These are phyloP conservation scores for Fraxinus americana DNA, from an alignment of 257 asterid genomes.

Conservation along the genomic window DNA sequence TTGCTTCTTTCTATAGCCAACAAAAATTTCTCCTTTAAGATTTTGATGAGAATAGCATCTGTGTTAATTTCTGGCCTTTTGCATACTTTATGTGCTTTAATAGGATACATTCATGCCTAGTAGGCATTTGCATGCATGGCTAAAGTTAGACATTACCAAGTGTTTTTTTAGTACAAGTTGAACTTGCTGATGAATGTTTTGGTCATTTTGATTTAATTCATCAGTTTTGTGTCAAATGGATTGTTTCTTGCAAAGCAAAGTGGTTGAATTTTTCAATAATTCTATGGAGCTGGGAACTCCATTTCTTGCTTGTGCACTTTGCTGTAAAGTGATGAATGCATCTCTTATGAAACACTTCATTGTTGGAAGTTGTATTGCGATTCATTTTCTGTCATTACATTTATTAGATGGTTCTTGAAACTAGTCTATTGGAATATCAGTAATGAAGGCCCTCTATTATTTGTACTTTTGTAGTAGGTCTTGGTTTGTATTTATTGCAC, in stretches of 20 bases:
- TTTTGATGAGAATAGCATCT: not conserved
- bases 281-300: not conserved
- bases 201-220: not conserved
- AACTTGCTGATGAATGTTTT: not conserved
- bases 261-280: not conserved
- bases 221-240: too few relatives aligned
- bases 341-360: not conserved
- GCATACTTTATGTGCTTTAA: not conserved
- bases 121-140: not conserved
- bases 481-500: not conserved
- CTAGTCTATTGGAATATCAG: not conserved
- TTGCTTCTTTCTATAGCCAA: too few relatives aligned
- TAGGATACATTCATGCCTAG: not conserved
- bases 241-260: not conserved
- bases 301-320: not conserved
- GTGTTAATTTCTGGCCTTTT: not conserved
- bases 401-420: not conserved
- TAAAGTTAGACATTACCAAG: not conserved
- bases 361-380: not conserved
- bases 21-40: too few relatives aligned
- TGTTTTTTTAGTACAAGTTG: not conserved
- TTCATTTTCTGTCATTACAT: not conserved
- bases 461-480: not conserved
- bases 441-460: not conserved
- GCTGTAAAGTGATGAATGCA: not conserved